These are phyloP conservation scores for Roridomyces roridus DNA, from an alignment of 768 basidiomycete species.

Conservation along the genomic window DNA sequence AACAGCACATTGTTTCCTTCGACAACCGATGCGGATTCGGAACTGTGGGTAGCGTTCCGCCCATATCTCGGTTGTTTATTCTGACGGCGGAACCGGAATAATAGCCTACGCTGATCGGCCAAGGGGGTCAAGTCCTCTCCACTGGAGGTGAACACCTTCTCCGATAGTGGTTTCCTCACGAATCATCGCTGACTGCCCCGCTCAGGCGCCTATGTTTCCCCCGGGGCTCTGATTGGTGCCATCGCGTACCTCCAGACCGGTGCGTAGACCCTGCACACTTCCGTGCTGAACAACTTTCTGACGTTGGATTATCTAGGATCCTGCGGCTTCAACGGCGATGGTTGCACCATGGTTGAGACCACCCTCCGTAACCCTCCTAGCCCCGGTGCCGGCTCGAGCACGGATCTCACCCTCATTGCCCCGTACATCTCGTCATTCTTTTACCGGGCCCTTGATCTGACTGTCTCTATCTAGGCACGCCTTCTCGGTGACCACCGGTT, in stretches of 20 bases:
- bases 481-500: constrained; percentile 42
- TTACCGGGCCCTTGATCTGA: neutral
- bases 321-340: constrained; percentile 36
- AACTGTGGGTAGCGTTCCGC: neutral
- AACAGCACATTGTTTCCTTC: constrained; percentile 6
- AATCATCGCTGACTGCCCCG: neutral
- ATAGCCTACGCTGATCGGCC: constrained; percentile 9
- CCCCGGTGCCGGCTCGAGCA: constrained; percentile 40
- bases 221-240: constrained; percentile 7
- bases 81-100: neutral
- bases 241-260: constrained; percentile 23
- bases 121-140: constrained; percentile 1
- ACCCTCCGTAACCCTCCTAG: constrained; percentile 39
- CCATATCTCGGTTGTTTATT: no score
- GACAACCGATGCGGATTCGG: constrained; percentile 10
- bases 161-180: no score
- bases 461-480: no score
- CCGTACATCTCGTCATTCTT: constrained; percentile 19
- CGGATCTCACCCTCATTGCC: constrained; percentile 40
- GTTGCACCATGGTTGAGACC: constrained; percentile 40
- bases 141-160: constrained; percentile 1
- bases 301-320: no score
- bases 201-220: neutral
- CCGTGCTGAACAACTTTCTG: neutral
- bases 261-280: neutral